Base-by-base conservation (phyloP, 106 monocot genomes). In the Acorus gramineus region DNA sequence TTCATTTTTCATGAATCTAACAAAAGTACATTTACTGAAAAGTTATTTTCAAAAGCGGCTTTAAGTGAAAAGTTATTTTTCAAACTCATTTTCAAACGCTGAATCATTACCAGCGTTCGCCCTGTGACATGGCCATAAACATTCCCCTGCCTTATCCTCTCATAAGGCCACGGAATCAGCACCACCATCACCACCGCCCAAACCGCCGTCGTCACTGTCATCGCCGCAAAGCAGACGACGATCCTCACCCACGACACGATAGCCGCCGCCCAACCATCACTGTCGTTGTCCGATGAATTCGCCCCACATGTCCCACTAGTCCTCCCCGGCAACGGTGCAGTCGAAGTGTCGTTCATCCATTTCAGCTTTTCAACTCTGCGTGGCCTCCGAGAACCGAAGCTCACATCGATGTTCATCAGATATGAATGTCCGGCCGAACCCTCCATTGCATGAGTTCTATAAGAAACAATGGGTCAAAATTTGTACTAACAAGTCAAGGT, bases 141-240 rank as follows among this genome's bases (percentile, higher is more conserved):
- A 60, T 84, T 84, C 6, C 79, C 73, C 76, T 79, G 75, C 51
- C 72, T 62, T 9, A 84, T 48, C 44, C 83, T 50, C 54, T 13
- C 65, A 42, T 76, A 79, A 2, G 79, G 83, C 83, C 83, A 79
- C 9, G 80, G 84, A n/a, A 84, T 69, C 44, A 84, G 73, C 46
- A 74, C n/a, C 44, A 84, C 2, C 84, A 84, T 80, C n/a, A 77
- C 45, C 14, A 77, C 65, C n/a, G 77, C 77, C 84, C 84, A 84
- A 44, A 69, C 50, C 28, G 61, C 12, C 42, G 77, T 84, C n/a
- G 77, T 84, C 49, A 55, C 66, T 80, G 50, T 63, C 84, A 84
- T 77, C 56, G 76, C 55, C 52, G 80, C 8, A 66, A 84, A 84
- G 62, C 80, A 84, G 4, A 48, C 70, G 9, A 76, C 65, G 50